phyloP scores from a whole-genome alignment of 2,329 filamentous ascomycete genomes.

The Byssochlamys sp. region DNA sequence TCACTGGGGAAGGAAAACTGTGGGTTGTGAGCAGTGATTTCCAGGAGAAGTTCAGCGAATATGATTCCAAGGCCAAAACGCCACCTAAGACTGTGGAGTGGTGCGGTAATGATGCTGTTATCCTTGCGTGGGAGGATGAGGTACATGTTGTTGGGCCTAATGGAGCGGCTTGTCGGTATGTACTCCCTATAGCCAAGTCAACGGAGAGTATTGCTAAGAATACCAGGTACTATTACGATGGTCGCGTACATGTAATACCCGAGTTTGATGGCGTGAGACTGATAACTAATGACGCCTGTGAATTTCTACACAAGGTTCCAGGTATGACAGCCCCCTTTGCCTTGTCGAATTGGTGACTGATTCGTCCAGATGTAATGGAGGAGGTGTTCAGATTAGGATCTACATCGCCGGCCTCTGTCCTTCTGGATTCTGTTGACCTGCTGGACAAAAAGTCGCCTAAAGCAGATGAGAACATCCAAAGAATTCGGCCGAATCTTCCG shows the following conservation, averaged over 20 bases:
- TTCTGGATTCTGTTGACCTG: constrained; percentile 84
- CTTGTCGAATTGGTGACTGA: background rate
- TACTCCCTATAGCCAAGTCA: background rate
- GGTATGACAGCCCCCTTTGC: constrained; percentile 27
- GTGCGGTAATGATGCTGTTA: constrained; percentile 89
- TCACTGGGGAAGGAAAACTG: constrained; percentile 71
- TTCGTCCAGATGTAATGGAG: constrained; percentile 56
- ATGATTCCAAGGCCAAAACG: constrained; percentile 77
- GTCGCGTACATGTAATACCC: constrained; percentile 75
- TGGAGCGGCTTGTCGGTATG: constrained; percentile 57
- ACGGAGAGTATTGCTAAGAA: constrained; percentile 9
- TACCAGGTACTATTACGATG: constrained; percentile 74
- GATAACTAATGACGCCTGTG: constrained; percentile 86
- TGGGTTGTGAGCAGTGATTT: constrained; percentile 95
- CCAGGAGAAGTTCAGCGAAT: constrained; percentile 81
- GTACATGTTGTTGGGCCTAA: constrained; percentile 84
- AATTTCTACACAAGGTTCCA: constrained; percentile 91
- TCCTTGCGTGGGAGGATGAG: constrained; percentile 96
- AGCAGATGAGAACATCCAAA: constrained; percentile 92
- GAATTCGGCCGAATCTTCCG: constrained; percentile 76
- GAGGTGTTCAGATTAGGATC: constrained; percentile 84
- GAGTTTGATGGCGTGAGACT: constrained; percentile 84
- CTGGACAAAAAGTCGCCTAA: constrained; percentile 90
- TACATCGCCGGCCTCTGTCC: constrained; percentile 78
- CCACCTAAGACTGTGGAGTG: constrained; percentile 81